phyloP scores from a whole-genome alignment of 768 basidiomycete species.

The Russula abietina region DNA sequence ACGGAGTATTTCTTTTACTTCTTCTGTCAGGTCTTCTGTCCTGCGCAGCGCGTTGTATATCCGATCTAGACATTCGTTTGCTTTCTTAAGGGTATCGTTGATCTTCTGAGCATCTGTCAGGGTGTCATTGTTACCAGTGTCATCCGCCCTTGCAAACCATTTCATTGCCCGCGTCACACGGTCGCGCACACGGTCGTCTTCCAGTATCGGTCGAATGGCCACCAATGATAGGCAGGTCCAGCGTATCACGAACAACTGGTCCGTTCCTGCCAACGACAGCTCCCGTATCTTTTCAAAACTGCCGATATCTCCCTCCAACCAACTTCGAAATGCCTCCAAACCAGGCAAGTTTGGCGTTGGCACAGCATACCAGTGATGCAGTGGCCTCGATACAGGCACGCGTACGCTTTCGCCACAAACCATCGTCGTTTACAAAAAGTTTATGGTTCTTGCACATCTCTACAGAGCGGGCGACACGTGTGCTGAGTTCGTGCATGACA shows the following conservation, averaged over 20 bases:
- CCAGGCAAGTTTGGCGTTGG: background rate
- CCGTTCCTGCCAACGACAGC: background rate
- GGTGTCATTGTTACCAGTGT: background rate
- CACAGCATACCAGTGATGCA: too few relatives aligned
- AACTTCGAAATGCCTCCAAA: background rate
- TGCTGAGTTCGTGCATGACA: background rate
- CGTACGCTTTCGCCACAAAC: too few relatives aligned
- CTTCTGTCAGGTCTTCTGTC: background rate
- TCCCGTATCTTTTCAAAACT: background rate
- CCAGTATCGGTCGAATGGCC: conserved; percentile 6
- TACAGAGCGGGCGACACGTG: background rate
- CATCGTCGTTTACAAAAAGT: background rate
- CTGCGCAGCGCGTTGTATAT: background rate
- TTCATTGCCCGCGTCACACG: background rate
- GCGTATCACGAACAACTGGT: background rate
- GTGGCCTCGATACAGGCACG: too few relatives aligned
- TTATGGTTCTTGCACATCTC: background rate
- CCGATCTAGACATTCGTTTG: background rate
- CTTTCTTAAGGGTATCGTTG: background rate
- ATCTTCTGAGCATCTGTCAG: background rate
- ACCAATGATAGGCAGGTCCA: conserved; percentile 22
- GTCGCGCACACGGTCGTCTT: background rate
- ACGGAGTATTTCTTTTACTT: background rate
- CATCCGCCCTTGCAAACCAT: background rate
- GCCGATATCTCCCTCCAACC: conserved; percentile 3